Conservation (phyloP, 2,329 filamentous ascomycete genomes). For the Knufia petricola region DNA sequence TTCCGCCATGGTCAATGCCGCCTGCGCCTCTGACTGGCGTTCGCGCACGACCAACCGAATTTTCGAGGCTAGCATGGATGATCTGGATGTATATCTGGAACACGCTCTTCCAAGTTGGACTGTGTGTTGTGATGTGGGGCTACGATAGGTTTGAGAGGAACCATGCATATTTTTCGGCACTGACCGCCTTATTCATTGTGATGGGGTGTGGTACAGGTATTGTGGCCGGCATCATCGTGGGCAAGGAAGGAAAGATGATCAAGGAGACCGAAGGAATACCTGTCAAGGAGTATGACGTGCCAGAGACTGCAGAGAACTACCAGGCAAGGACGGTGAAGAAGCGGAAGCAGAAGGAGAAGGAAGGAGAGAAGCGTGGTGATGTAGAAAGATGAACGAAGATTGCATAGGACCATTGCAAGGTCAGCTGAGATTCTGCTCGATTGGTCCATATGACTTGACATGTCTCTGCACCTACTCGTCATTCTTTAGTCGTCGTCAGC, state of each 20-base stretch:
- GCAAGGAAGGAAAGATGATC: slow-evolving; percentile 60
- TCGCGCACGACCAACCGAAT: slow-evolving; percentile 55
- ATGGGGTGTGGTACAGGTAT: slow-evolving; percentile 62
- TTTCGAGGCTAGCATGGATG: slow-evolving; percentile 72
- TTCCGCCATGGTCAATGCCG: slow-evolving; percentile 54
- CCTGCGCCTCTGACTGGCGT: slow-evolving; percentile 61
- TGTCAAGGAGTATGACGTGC: slow-evolving; percentile 45
- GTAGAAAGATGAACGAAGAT: too few relatives aligned
- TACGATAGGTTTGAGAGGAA: slow-evolving; percentile 65
- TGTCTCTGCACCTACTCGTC: too few relatives aligned
- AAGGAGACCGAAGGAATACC: slow-evolving; percentile 64
- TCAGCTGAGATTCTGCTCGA: too few relatives aligned
- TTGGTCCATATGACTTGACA: too few relatives aligned
- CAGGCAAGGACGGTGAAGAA: slow-evolving; percentile 19
- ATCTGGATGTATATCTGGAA: slow-evolving; percentile 72
- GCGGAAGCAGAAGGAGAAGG: slow-evolving; percentile 17
- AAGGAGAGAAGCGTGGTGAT: not conserved
- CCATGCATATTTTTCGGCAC: slow-evolving; percentile 46
- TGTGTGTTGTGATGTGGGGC: slow-evolving; percentile 77
- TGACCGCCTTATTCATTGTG: slow-evolving; percentile 68
- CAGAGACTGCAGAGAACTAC: slow-evolving; percentile 24
- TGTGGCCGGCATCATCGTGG: slow-evolving; percentile 59
- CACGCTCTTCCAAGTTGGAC: slow-evolving; percentile 63
- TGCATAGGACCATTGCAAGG: too few relatives aligned
- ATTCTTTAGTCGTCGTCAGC: too few relatives aligned